Evolutionary conservation across 2,329 filamentous ascomycete genomes (phyloP).

Genomic region (Shiraia bambusicola): DNA sequence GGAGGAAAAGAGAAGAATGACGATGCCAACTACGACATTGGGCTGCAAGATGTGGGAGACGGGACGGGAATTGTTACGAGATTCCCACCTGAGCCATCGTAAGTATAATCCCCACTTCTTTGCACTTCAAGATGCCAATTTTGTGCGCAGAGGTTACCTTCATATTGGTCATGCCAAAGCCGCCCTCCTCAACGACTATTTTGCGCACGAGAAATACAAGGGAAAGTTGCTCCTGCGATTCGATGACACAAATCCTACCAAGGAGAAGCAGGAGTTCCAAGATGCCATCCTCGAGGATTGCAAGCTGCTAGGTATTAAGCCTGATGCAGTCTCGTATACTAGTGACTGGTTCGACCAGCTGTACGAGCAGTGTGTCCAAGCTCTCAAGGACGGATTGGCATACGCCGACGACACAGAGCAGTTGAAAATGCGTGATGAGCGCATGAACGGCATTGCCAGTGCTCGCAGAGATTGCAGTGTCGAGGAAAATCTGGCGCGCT

Average conservation of each 20-base stretch:
- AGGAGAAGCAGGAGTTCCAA: slow-evolving; percentile 96
- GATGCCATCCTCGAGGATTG: slow-evolving; percentile 93
- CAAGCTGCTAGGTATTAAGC: slow-evolving; percentile 85
- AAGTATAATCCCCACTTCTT: slow-evolving; percentile 38
- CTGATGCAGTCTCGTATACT: slow-evolving; percentile 83
- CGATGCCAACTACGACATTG: slow-evolving; percentile 86
- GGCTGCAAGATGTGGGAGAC: slow-evolving; percentile 78
- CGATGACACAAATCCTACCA: slow-evolving; percentile 95
- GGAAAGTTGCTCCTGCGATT: slow-evolving; percentile 90
- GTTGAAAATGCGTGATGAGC: slow-evolving; percentile 81
- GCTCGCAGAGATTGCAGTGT: slow-evolving; percentile 74
- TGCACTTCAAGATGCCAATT: not conserved
- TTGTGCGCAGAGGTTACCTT: slow-evolving; percentile 65
- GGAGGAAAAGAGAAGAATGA: slow-evolving; percentile 74
- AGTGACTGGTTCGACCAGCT: slow-evolving; percentile 95
- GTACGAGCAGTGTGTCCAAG: slow-evolving; percentile 78
- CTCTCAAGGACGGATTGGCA: slow-evolving; percentile 84
- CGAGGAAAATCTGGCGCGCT: slow-evolving; percentile 82
- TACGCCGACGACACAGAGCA: slow-evolving; percentile 94
- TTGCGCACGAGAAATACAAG: slow-evolving; percentile 89
- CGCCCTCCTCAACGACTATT: slow-evolving; percentile 92
- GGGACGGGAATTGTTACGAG: slow-evolving; percentile 75
- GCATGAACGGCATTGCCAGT: slow-evolving; percentile 81
- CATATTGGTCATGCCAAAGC: slow-evolving; percentile 97
- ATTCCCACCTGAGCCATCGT: slow-evolving; percentile 93